Evolutionary conservation across 164 flowering plant genomes (phyloP), one percentile per base, ranked within the genome.

Genomic region (Stephania yunnanensis): DNA sequence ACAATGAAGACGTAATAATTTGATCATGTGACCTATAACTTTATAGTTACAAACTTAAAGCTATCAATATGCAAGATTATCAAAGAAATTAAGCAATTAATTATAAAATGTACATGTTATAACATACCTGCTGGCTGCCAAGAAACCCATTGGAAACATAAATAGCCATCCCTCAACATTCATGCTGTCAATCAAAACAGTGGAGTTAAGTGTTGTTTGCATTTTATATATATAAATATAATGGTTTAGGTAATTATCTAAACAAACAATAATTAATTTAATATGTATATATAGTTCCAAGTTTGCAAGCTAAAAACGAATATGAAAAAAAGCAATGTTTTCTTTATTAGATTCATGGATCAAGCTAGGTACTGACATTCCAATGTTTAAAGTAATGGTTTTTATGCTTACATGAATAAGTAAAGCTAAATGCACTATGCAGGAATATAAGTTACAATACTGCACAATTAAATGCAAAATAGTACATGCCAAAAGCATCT

Each of bases 101-200:
- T 50, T 11, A 50, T 50, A 15, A 58, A 3, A 58, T 19, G 20
- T 15, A 29, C 17, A 29, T 20, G 42, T 36, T 2, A 36, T 36
- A 36, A 36, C 42, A 11, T 5, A 73, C 75, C 75, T 73, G 52
- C 45, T 44, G 30, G 75, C 75, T 17, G 75, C 75, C 9, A 46
- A 61, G 48, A 73, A 73, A 58, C 75, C 75, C n/a, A 73, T 25
- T 4, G 75, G 68, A 58, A 73, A 42, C 75, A 73, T 73, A 63
- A 73, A 73, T 42, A 42, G 5, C 68, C 68, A 73, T 10, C 75
- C 68, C 20, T 58, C 68, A 12, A 73, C 68, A 12, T 42, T 58
- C 68, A 61, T 73, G 68, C 75, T 73, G 75, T 30, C 19, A 52
- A 52, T 19, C 42, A 50, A 10, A 10, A n/a, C n/a, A 46, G 50